These are phyloP conservation scores for Articulospora tetracladia DNA, from an alignment of 495 filamentous ascomycete genomes.

Conservation along the genomic window DNA sequence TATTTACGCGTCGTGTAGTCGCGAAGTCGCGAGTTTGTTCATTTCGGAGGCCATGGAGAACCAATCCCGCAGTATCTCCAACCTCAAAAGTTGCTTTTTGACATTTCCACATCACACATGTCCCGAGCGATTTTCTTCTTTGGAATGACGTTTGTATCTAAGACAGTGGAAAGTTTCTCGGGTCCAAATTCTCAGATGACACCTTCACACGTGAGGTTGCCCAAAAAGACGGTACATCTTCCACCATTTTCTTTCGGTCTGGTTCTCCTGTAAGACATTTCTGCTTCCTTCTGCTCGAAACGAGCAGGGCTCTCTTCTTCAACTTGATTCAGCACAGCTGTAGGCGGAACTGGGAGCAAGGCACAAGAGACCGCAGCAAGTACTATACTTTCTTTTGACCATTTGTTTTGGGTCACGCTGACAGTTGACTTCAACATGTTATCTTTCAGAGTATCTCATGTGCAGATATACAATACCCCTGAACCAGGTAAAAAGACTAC, in stretches of 20 bases:
- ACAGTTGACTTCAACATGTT: neutral
- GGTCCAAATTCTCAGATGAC: neutral
- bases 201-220: neutral
- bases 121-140: neutral
- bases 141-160: neutral
- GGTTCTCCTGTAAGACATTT: too few species aligned
- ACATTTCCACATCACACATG: neutral
- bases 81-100: neutral
- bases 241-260: neutral
- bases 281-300: neutral
- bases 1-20: conserved; percentile 7
- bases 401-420: neutral
- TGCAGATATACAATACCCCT: neutral
- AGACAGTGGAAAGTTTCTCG: neutral
- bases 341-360: neutral
- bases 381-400: neutral
- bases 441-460: neutral
- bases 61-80: neutral
- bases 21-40: neutral
- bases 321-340: neutral
- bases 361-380: neutral
- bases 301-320: too few species aligned
- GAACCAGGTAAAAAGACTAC: neutral
- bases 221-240: neutral
- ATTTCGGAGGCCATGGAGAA: neutral